These are phyloP conservation scores for Aquanectria penicillioides DNA, from an alignment of 2,329 filamentous ascomycete species.

Conservation along the genomic window DNA sequence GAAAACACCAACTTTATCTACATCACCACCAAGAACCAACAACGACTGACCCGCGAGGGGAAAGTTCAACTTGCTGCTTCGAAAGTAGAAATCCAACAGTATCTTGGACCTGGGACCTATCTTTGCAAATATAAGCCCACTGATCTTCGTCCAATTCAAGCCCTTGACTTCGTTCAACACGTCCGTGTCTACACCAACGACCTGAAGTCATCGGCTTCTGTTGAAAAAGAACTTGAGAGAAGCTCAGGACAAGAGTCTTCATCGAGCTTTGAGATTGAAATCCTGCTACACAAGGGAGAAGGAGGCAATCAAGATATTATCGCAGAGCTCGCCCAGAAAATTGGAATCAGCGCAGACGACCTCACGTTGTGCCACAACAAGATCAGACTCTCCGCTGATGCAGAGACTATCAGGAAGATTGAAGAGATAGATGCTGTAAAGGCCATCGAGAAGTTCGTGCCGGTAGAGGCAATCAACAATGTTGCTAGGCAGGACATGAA, in stretches of 20 bases:
- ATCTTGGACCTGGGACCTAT: conserved; percentile 1
- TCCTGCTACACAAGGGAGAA: neutral
- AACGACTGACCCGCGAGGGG: no score
- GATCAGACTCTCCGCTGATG: neutral
- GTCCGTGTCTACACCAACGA: neutral
- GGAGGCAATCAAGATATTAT: neutral
- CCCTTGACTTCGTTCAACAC: neutral
- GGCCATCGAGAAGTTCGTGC: neutral
- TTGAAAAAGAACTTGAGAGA: neutral
- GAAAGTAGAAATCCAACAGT: no score
- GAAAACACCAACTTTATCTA: no score
- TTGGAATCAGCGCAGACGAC: neutral
- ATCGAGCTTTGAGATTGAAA: neutral
- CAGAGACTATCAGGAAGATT: neutral
- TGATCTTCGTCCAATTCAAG: neutral
- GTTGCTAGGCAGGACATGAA: neutral
- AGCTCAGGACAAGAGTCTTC: neutral
- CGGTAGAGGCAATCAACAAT: conserved; percentile 1
- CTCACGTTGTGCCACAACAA: neutral
- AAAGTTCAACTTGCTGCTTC: no score
- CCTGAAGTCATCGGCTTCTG: neutral
- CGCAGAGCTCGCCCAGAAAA: neutral
- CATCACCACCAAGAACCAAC: no score
- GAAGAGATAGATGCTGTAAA: neutral
- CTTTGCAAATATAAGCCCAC: neutral